Percentiles rank a stretch among this genome's conserved stretches.
Evolutionary conservation across 495 filamentous ascomycete species (phyloP).

Genomic region (Peziza echinospora): DNA sequence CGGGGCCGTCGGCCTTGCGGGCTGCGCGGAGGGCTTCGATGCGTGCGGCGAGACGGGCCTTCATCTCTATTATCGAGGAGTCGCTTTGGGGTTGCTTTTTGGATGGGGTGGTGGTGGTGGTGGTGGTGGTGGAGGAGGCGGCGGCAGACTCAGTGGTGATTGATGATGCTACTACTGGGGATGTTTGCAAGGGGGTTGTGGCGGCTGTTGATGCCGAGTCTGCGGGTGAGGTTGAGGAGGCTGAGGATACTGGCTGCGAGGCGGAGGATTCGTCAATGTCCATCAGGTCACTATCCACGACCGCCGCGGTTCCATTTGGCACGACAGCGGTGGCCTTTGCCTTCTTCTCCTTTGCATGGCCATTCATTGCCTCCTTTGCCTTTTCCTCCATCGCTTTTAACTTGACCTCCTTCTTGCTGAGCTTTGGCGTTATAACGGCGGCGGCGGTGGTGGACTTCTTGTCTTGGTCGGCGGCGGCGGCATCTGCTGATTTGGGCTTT

Average conservation of each 20-base stretch:
- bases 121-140: constrained; percentile 21
- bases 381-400: background rate
- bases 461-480: constrained; percentile 14
- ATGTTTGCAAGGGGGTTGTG: background rate
- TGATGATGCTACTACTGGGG: background rate
- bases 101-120: constrained; percentile 24
- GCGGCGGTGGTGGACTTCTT: background rate
- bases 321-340: background rate
- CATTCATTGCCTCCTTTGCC: background rate
- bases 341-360: too few relatives aligned
- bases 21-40: constrained; percentile 62
- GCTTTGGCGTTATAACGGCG: background rate
- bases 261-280: background rate
- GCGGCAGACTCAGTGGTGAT: background rate
- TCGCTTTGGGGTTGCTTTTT: constrained; percentile 46
- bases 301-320: background rate
- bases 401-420: background rate
- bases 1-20: constrained; percentile 59
- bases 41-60: constrained; percentile 51
- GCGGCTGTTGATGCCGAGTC: background rate
- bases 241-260: background rate
- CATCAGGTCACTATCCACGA: background rate
- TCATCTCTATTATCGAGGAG: constrained; percentile 38
- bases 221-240: background rate
- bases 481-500: constrained; percentile 21